Evolutionary conservation across 306 rosid species (phyloP), one percentile per base, ranked within the genome.

Genomic region (Vachellia pachyceras): DNA sequence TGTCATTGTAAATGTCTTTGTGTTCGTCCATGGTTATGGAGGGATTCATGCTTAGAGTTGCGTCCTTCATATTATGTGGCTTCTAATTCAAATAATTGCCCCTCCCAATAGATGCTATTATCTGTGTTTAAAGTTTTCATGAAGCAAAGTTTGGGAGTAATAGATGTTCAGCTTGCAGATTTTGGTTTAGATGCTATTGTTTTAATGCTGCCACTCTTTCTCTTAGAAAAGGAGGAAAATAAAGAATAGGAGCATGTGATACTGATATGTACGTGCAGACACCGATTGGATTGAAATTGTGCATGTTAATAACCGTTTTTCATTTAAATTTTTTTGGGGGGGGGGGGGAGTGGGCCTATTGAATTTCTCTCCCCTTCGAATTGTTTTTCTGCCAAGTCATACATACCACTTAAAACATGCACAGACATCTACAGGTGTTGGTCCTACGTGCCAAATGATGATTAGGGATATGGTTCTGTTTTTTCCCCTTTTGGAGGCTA

Each of bases 1-100:
- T 49, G 55, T 23, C 10, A 3, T n/a, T n/a, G 12, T 66, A 35
- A 66, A 75, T 74, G 63, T n/a, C n/a, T 54, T 22, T 70, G 20
- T 78, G 72, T 75, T 74, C 72, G 25, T 45, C 78, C 57, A 35
- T 40, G 66, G 40, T 25, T 36, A 33, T 23, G 60, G 65, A 69
- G 39, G 29, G 18, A 75, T 47, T 66, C 44, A 75, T 79, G 69
- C 75, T 41, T 69, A 42, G 20, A 52, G 5, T 42, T n/a, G 20
- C 76, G 68, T 8, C 47, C 73, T 25, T 20, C 20, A 50, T 44
- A 69, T 71, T 61, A 18, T 60, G 71, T 49, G 49, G 46, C 80
- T 50, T 17, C 79, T 66, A 45, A 40, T 72, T 79, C 67, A 10
- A 75, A 54, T 42, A 69, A 65, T 79, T 63, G 45, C 58, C 80